Percentiles rank a stretch among this genome's conserved stretches.
Conservation (phyloP, 768 basidiomycete species). For the Dacryopinax primogenitus region DNA sequence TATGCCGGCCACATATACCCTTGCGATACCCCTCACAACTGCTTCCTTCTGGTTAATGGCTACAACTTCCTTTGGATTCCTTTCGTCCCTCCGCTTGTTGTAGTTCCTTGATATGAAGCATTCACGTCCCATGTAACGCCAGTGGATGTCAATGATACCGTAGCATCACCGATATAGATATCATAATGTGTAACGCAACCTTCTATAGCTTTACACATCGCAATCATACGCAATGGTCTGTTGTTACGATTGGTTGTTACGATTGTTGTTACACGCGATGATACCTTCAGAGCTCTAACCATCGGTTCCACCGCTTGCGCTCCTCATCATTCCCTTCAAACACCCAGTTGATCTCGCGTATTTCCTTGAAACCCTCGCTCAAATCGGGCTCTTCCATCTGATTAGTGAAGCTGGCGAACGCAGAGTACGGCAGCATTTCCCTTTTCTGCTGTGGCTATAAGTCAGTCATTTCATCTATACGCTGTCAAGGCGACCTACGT, state of each 20-base stretch:
- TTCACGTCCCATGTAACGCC: slow-evolving; percentile 7
- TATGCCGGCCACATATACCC: neutral
- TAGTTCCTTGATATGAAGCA: neutral
- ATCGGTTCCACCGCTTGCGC: slow-evolving; percentile 61
- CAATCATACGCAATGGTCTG: neutral
- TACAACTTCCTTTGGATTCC: neutral
- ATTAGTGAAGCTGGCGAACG: slow-evolving; percentile 40
- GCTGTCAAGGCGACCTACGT: neutral
- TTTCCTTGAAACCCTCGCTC: slow-evolving; percentile 64
- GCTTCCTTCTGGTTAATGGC: neutral
- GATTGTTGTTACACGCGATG: neutral
- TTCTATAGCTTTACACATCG: neutral
- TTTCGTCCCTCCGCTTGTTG: neutral
- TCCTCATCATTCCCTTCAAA: slow-evolving; percentile 69
- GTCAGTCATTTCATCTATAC: slow-evolving; percentile 6
- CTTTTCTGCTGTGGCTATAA: slow-evolving; percentile 35
- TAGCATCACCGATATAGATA: slow-evolving; percentile 7
- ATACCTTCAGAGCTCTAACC: slow-evolving; percentile 47
- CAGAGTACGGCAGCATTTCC: slow-evolving; percentile 44
- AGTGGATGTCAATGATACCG: slow-evolving; percentile 9
- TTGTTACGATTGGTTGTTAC: neutral
- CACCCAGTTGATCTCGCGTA: slow-evolving; percentile 65
- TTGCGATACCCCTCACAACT: slow-evolving; percentile 6
- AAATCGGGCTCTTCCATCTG: slow-evolving; percentile 45
- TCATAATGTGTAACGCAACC: slow-evolving; percentile 5